Percentiles rank a stretch among this genome's conserved stretches.
Conservation (phyloP, 257 asterid genomes). For the Salvia rosmarinus region DNA sequence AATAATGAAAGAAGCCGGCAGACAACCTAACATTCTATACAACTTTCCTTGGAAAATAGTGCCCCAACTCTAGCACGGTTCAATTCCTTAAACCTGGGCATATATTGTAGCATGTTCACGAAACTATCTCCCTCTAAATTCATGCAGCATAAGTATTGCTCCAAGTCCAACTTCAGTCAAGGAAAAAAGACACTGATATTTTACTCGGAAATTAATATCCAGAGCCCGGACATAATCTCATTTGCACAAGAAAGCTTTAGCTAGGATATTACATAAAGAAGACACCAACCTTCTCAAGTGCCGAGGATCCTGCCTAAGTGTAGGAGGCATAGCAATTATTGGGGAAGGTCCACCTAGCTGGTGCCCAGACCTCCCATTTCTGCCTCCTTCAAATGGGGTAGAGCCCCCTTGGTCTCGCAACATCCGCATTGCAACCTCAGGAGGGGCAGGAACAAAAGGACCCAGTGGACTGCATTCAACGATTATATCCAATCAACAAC, state of each 20-base stretch:
- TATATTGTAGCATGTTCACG: neutral
- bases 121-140: neutral
- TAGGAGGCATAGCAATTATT: constrained; percentile 76
- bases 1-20: neutral
- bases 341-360: constrained; percentile 69
- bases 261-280: constrained; percentile 11
- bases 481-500: constrained; percentile 29
- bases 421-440: constrained; percentile 99
- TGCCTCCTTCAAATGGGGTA: constrained; percentile 82
- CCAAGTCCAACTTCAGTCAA: too few relatives aligned
- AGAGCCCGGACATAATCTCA: too few relatives aligned
- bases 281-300: constrained; percentile 78
- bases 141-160: too few relatives aligned
- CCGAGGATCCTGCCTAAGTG: constrained; percentile 92
- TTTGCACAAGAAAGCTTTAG: neutral
- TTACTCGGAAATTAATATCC: too few relatives aligned
- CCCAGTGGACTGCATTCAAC: constrained; percentile 81
- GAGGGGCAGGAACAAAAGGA: constrained; percentile 98
- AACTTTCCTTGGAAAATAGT: neutral
- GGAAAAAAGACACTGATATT: too few relatives aligned
- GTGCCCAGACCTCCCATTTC: constrained; percentile 75
- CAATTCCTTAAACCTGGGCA: neutral
- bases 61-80: neutral
- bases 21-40: neutral
- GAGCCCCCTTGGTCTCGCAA: constrained; percentile 95